Evolutionary conservation across 768 basidiomycete species (phyloP).

Genomic region (Suillus alpinus): DNA sequence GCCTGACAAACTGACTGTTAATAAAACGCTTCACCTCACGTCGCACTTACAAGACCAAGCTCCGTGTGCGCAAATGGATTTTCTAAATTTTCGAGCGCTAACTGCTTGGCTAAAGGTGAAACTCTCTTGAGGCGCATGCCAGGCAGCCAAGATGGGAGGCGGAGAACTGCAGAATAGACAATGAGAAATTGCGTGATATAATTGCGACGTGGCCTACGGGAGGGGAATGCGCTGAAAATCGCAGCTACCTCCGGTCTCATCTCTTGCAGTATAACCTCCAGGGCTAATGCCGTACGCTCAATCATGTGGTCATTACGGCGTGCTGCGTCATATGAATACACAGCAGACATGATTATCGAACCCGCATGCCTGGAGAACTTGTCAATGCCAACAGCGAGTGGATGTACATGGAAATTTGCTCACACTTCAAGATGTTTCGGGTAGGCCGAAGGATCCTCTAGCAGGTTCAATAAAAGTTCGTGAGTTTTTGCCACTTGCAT

Average conservation of each 20-base stretch:
- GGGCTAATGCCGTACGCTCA: background rate
- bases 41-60: background rate
- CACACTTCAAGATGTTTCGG: conserved; percentile 1
- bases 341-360: conserved; percentile 7
- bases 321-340: conserved; percentile 1
- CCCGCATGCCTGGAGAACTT: background rate
- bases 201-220: background rate
- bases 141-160: conserved; percentile 9
- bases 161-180: conserved; percentile 1
- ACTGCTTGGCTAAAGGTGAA: background rate
- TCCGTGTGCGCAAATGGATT: conserved; percentile 1
- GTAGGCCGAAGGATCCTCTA: conserved; percentile 1
- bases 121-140: conserved; percentile 2
- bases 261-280: background rate
- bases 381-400: background rate
- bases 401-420: background rate
- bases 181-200: background rate
- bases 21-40: background rate
- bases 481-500: conserved; percentile 3
- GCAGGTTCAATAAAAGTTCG: conserved; percentile 1
- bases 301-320: conserved; percentile 1
- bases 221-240: conserved; percentile 6
- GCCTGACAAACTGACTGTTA: background rate
- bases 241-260: conserved; percentile 3
- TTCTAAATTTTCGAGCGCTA: background rate